Conservation (phyloP, 108 stramenopile genomes). For the Epithemia pelagica region DNA sequence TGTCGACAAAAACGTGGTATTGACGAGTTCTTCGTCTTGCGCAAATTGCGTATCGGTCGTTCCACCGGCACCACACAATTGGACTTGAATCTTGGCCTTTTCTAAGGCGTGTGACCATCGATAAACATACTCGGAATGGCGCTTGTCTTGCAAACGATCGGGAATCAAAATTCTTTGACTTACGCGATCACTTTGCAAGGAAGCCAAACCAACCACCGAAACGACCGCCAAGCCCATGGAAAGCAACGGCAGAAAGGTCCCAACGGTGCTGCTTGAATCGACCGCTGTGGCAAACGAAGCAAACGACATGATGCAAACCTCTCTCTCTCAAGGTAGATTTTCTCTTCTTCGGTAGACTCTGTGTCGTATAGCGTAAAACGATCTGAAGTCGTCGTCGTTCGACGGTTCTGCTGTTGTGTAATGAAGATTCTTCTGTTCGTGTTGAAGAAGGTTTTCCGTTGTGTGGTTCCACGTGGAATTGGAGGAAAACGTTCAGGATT, state of each 20-base stretch:
- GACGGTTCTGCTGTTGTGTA: too few species aligned
- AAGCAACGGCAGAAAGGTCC: too few species aligned
- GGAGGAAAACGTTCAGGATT: too few species aligned
- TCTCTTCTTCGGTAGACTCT: neutral
- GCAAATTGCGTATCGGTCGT: neutral
- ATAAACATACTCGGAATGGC: conserved; percentile 28
- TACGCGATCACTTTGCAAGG: conserved; percentile 33
- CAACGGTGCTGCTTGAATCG: too few species aligned
- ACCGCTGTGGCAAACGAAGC: too few species aligned
- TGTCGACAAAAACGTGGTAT: neutral
- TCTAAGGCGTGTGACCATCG: conserved; percentile 31
- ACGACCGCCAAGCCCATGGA: conserved; percentile 15
- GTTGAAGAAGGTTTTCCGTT: too few species aligned
- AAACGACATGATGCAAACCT: too few species aligned
- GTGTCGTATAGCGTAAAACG: too few species aligned
- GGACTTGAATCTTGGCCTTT: conserved; percentile 25
- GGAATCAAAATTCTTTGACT: conserved; percentile 29
- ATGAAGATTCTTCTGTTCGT: too few species aligned
- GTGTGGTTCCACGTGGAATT: too few species aligned
- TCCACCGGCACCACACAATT: conserved; percentile 19
- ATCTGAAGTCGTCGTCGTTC: too few species aligned
- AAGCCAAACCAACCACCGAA: conserved; percentile 16
- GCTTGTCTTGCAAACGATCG: conserved; percentile 28
- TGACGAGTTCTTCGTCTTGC: conserved; percentile 4
- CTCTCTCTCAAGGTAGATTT: neutral